Evolutionary conservation across 306 rosid species (phyloP), one percentile per base, ranked within the genome.

Genomic region (Sophora flavescens): DNA sequence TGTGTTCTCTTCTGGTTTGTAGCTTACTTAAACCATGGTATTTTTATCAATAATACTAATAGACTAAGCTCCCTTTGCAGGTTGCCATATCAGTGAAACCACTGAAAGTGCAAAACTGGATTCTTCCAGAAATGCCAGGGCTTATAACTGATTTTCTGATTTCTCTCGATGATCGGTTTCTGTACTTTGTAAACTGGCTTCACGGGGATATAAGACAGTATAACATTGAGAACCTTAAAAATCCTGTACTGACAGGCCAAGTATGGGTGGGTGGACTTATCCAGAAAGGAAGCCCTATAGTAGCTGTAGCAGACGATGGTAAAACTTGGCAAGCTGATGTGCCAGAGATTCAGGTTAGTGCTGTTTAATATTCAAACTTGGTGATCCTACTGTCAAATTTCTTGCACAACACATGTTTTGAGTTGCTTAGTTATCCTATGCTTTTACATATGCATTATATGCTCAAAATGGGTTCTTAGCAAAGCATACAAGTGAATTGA

Each of bases 41-140:
- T 5, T 12, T 58, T 9, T 32, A 6, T 35, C 30, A 17, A 32
- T 35, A 10, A 36, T 62, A 28, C 67, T 80, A 32, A 75, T 12
- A 36, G 39, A 57, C 48, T 42, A 52, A 59, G 67, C 32, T 85
- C 50, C 45, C 68, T 70, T 84, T 81, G 47, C 87, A 94, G 98
- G 83, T 92, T 79, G 77, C 89, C 61, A 85, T 94, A 79, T 61
- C 91, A 70, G 96, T 85, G 76, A 83, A 88, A 67, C 85, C 96
- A 30, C 61, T 92, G 87, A 89, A 92, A 86, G 98, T 94, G 81
- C 90, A 90, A 66, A 94, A 90, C 81, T 94, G 98, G 98, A 80
- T 90, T 74, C 95, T 94, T 79, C 96, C 97, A 12, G 96, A 95
- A 80, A 85, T 95, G 98, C 93, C 98, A 11, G 98, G 98, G 80